phyloP scores from a whole-genome alignment of 352 stramenopile species.

The Aphanomyces stellatus region DNA sequence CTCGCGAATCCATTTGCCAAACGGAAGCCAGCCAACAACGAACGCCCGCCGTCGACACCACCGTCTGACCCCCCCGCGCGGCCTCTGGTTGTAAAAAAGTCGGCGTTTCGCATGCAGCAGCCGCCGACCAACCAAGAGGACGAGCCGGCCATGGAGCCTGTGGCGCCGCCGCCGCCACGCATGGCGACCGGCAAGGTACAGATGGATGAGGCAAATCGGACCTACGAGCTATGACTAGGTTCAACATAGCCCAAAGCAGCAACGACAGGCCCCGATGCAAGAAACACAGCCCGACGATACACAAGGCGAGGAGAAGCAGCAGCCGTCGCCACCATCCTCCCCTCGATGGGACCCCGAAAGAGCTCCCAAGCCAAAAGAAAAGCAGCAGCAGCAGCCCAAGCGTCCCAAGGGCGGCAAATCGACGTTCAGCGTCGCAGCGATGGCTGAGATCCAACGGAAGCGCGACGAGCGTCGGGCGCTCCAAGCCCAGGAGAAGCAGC shows the following conservation, averaged over 20 bases:
- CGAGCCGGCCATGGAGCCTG: neutral
- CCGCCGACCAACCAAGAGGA: constrained; percentile 12
- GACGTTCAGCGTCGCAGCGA: constrained; percentile 35
- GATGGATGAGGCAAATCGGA: neutral
- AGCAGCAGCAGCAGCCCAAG: neutral
- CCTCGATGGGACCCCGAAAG: neutral
- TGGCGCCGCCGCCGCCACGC: neutral
- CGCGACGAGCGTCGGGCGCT: constrained; percentile 44
- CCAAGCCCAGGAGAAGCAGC: constrained; percentile 58
- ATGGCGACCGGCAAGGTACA: neutral
- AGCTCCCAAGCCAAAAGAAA: neutral
- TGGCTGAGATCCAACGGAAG: constrained; percentile 66
- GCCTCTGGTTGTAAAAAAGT: constrained; percentile 3
- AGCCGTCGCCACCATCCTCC: neutral
- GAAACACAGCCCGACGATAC: constrained; percentile 21
- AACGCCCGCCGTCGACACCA: neutral
- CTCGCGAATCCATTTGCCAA: constrained; percentile 65
- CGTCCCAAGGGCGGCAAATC: constrained; percentile 30
- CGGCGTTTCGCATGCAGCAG: constrained; percentile 20
- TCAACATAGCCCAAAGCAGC: constrained; percentile 3
- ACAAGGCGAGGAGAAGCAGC: constrained; percentile 12
- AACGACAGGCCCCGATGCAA: constrained; percentile 7
- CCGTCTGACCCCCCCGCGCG: neutral
- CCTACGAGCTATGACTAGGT: neutral
- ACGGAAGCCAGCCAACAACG: constrained; percentile 25